phyloP scores from a whole-genome alignment of 371 early-diverging fungal genomes.

The Basidiobolus meristosporus region DNA sequence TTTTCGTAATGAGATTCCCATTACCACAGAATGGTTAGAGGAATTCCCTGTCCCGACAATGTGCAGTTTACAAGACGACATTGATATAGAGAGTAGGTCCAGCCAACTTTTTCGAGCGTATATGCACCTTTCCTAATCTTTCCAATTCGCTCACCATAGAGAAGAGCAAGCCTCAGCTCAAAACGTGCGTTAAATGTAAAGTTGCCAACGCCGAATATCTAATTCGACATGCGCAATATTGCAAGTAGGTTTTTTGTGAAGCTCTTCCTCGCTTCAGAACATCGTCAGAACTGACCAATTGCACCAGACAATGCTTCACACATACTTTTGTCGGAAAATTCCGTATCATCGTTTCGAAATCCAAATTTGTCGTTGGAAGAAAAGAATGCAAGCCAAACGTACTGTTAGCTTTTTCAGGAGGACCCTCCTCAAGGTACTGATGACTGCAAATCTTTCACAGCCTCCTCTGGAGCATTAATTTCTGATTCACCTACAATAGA shows the following conservation, averaged over 20 bases:
- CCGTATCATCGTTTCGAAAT: constrained; percentile 29
- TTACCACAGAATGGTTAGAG: no score
- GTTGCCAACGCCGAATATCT: constrained; percentile 28
- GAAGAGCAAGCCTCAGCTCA: neutral
- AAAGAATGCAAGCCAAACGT: constrained; percentile 16
- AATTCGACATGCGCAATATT: constrained; percentile 53
- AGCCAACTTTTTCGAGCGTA: no score
- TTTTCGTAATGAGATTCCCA: no score
- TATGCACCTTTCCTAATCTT: no score
- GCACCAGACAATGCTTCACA: constrained; percentile 30
- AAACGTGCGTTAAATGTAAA: constrained; percentile 60
- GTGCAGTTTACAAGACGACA: no score
- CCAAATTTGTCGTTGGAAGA: constrained; percentile 11
- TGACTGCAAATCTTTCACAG: neutral
- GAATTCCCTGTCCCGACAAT: no score
- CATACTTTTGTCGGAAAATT: constrained; percentile 42
- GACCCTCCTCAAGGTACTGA: constrained; percentile 50
- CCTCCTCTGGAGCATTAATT: neutral
- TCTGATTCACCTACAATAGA: constrained; percentile 8
- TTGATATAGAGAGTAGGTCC: no score
- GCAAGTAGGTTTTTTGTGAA: constrained; percentile 26
- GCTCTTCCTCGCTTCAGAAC: neutral
- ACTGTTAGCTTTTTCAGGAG: constrained; percentile 75
- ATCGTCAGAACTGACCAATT: neutral
- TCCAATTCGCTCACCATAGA: neutral